Base-by-base conservation (phyloP, 139 green algal genomes). In the Axilococcus clingmanii region DNA sequence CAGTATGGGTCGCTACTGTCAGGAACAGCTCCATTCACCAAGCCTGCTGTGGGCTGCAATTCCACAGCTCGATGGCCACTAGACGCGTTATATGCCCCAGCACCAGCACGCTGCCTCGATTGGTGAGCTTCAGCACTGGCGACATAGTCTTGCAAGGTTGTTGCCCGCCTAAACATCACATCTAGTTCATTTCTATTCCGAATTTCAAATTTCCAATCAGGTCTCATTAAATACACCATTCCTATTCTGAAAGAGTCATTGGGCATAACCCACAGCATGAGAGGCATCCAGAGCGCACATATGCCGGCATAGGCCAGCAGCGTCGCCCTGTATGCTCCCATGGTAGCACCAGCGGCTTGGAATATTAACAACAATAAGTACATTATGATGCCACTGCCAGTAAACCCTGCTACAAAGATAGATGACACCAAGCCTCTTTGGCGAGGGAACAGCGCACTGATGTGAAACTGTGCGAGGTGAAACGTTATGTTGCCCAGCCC, bases 401-500 rank as follows among this genome's bases (percentile, higher is more conserved):
- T 81, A 55, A 79, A 81, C 31, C 74, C 74, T 24, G 74, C 65
- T 40, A 81, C 70, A 23, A 80, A 66, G 8, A 79, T 34, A 29
- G 41, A 58, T 16, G 69, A 64, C 14, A 81, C 52, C 1, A 81
- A 48, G 23, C 74, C 74, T 12, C 70, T 51, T 52, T 57, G 55
- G 5, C 59, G 33, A 1, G 74, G 74, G 28, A 66, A 81, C 22
- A 81, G 53, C 17, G 63, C 55, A 41, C 50, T 61, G 19, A 79
- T 70, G 57, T 81, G 74, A 19, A 81, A 61, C 62, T 81, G 66
- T 7, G 61, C 52, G 12, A 81, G 55, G 47, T 81, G 74, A 48
- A 77, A 81, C 20, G 70, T 80, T 40, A 81, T 81, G 61, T 67
- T 67, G 16, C 62, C 74, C 9, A 80, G 49, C 19, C 74, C 74